Evolutionary conservation across 768 basidiomycete genomes (phyloP).

Genomic region (Termitomyces sp.): DNA sequence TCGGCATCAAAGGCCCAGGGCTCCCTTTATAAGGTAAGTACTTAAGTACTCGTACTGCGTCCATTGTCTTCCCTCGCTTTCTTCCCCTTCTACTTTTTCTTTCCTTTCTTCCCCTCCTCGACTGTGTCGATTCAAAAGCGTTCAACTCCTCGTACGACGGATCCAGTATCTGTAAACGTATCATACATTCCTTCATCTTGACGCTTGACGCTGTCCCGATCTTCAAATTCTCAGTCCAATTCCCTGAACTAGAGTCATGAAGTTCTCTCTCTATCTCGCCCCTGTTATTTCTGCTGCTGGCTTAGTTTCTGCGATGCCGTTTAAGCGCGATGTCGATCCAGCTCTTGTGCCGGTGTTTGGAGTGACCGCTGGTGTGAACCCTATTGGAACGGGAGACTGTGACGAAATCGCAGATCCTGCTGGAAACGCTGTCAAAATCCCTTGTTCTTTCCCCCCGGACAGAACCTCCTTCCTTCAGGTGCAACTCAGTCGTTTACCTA

Average conservation of each 20-base stretch:
- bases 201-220: conserved; percentile 11
- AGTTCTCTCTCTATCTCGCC: conserved; percentile 25
- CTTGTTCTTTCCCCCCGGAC: conserved; percentile 60
- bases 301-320: conserved; percentile 30
- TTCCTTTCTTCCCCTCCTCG: conserved; percentile 7
- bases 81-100: background rate
- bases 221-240: background rate
- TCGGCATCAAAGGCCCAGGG: background rate
- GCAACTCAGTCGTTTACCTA: conserved; percentile 6
- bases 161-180: conserved; percentile 2
- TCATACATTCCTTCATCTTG: conserved; percentile 9
- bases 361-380: conserved; percentile 48
- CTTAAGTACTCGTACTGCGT: background rate
- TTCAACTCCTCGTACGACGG: background rate
- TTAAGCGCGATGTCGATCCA: conserved; percentile 33
- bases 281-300: conserved; percentile 22
- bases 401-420: conserved; percentile 56
- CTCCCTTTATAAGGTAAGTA: too few species aligned
- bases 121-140: conserved; percentile 14
- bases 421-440: conserved; percentile 53
- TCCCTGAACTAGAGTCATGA: conserved; percentile 17
- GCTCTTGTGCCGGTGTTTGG: conserved; percentile 57
- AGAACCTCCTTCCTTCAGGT: conserved; percentile 48
- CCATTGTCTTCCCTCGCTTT: background rate
- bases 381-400: conserved; percentile 55